phyloP scores from a whole-genome alignment of 257 asterid genomes.

The Primulina eburnea region DNA sequence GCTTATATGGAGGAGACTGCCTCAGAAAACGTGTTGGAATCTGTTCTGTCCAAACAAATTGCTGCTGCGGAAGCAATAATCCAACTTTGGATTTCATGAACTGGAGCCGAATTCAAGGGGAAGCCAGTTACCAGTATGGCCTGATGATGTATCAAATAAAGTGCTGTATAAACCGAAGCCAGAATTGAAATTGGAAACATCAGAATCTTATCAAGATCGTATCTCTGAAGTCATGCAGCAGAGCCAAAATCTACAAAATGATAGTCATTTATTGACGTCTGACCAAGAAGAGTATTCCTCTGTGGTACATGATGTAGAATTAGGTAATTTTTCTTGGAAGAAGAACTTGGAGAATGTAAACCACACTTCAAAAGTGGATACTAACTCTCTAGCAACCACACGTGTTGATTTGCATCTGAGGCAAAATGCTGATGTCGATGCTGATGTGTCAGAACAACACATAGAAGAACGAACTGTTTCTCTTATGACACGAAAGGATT shows the following conservation, averaged over 20 bases:
- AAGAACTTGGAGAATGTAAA: slow-evolving; percentile 28
- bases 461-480: slow-evolving; percentile 24
- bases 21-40: slow-evolving; percentile 29
- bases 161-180: slow-evolving; percentile 23
- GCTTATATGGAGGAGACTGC: slow-evolving; percentile 37
- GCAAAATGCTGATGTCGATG: slow-evolving; percentile 29
- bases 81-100: slow-evolving; percentile 27
- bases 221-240: slow-evolving; percentile 25
- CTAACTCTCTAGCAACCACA: slow-evolving; percentile 39
- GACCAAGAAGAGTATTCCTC: slow-evolving; percentile 29
- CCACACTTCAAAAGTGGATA: slow-evolving; percentile 33
- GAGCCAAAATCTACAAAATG: slow-evolving; percentile 22
- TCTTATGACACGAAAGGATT: slow-evolving; percentile 25
- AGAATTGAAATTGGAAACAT: slow-evolving; percentile 19
- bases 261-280: slow-evolving; percentile 22
- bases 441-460: slow-evolving; percentile 29
- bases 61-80: slow-evolving; percentile 31
- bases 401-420: slow-evolving; percentile 25
- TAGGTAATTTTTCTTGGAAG: slow-evolving; percentile 30
- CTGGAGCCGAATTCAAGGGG: slow-evolving; percentile 21
- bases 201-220: slow-evolving; percentile 24
- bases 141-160: slow-evolving; percentile 25
- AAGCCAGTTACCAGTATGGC: slow-evolving; percentile 1
- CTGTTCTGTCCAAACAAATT: slow-evolving; percentile 32
- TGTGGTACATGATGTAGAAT: slow-evolving; percentile 26